A percentile compares a stretch with the other conserved stretches of the same genome.
phyloP scores from a whole-genome alignment of 179 eudicot species.

The Gypsophila paniculata region DNA sequence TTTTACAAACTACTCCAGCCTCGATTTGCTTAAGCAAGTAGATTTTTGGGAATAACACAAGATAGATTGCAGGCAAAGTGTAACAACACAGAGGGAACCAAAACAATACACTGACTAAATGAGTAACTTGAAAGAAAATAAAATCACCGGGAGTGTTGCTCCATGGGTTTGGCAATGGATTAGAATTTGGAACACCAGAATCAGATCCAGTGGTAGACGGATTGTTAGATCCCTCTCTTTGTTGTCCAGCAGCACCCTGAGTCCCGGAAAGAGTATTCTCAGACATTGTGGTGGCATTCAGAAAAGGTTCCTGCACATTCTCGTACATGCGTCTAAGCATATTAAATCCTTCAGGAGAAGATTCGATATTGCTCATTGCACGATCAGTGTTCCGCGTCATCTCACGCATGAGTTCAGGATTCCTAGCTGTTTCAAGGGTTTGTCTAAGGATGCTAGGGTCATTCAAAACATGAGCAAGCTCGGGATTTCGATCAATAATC shows the following conservation, averaged over 20 bases:
- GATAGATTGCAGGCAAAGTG: not conserved
- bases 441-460: conserved; percentile 92
- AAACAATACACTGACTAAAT: not conserved
- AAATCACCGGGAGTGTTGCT: conserved; percentile 54
- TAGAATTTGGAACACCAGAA: conserved; percentile 62
- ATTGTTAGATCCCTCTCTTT: conserved; percentile 27
- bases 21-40: not conserved
- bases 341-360: conserved; percentile 98
- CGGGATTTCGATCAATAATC: conserved; percentile 94
- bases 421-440: conserved; percentile 92
- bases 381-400: conserved; percentile 99
- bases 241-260: conserved; percentile 54
- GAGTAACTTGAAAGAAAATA: conserved; percentile 9
- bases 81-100: not conserved
- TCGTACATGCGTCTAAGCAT: conserved; percentile 99
- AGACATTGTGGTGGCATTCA: conserved; percentile 17
- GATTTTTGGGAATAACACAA: not conserved
- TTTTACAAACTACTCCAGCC: not conserved
- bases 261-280: conserved; percentile 52
- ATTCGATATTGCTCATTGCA: conserved; percentile 98
- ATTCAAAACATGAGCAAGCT: conserved; percentile 88
- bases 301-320: conserved; percentile 92
- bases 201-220: conserved; percentile 64
- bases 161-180: conserved; percentile 98
- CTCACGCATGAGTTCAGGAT: conserved; percentile 99